Base-by-base conservation (phyloP, 2,329 filamentous ascomycete species). In the Onygenales sp. region DNA sequence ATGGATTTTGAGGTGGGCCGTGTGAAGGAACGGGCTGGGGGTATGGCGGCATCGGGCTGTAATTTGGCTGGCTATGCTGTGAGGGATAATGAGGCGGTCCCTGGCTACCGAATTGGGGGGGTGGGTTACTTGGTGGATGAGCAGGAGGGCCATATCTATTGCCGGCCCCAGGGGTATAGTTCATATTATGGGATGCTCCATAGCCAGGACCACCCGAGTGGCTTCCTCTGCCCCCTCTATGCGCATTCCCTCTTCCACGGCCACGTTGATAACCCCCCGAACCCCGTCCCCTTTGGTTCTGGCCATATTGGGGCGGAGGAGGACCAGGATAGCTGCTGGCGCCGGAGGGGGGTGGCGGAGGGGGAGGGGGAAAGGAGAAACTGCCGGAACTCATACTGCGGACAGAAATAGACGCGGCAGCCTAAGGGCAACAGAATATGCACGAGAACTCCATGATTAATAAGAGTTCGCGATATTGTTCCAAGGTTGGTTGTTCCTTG, bases 321-420 rank as follows among this genome's bases (percentile, higher is more conserved):
- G 43, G 56, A 54, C 51, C 61, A 57, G 50, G 58, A 46, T 50
- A 61, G n/a, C 41, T 36, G 5, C 21, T 9, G 50, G 51, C 54
- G 51, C 52, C 54, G n/a, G 62, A 52, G 7, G 69, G 69, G 39
- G 70, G 70, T 38, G 71, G 72, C 21, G 72, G 72, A 14, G 72
- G 72, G 36, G 73, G 73, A 17, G 72, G 72, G 55, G 73, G 72
- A 58, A 75, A 75, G 43, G 72, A 69, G 61, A 75, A 75, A 31
- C 68, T 69, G 62, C 72, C 67, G 50, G 70, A 64, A 60, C 62
- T 67, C 69, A 72, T 72, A 52, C 52, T 63, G 58, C 11, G 44
- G 33, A 32, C 4, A 27, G 35, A 2, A 39, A n/a, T 39, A 11
- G 1, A n/a, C 27, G 27, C 14, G 3, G 31, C 10, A 39, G 31